Evolutionary conservation across 2,329 filamentous ascomycete species (phyloP).

Genomic region (Dactylellina cionopaga): DNA sequence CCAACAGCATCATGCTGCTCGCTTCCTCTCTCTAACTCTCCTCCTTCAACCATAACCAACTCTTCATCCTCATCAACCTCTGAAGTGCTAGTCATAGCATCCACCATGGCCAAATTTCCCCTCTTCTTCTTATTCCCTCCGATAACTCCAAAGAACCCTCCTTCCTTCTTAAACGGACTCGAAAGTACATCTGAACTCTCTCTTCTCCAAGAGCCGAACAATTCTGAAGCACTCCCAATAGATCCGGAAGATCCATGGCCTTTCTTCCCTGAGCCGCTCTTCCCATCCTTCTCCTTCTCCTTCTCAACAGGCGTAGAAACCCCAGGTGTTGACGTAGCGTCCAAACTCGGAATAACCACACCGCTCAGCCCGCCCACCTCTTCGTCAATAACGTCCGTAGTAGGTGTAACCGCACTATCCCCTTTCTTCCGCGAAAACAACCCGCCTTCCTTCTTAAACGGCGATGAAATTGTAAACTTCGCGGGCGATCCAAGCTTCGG

Average conservation of each 20-base stretch:
- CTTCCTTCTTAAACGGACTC: conserved; percentile 48
- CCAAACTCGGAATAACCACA: conserved; percentile 21
- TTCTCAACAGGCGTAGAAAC: conserved; percentile 5
- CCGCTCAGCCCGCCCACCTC: conserved; percentile 39
- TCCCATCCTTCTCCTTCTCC: conserved; percentile 19
- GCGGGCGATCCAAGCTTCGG: conserved; percentile 54
- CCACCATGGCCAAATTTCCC: conserved; percentile 36
- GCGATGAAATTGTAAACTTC: conserved; percentile 57
- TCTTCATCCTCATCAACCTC: conserved; percentile 45
- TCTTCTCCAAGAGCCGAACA: conserved; percentile 43
- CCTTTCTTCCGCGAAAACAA: conserved; percentile 54
- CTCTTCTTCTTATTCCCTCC: conserved; percentile 53
- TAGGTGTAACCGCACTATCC: conserved; percentile 50
- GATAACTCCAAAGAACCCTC: conserved; percentile 41
- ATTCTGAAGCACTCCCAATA: conserved; percentile 38
- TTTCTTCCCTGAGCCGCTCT: conserved; percentile 24
- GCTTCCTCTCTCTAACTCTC: too few species aligned
- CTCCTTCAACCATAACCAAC: conserved; percentile 13
- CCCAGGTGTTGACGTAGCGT: background rate
- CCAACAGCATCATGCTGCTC: too few species aligned
- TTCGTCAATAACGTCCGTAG: conserved; percentile 44
- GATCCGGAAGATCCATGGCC: conserved; percentile 38
- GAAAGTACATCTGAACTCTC: conserved; percentile 42
- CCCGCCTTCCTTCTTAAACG: conserved; percentile 56
- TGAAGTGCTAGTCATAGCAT: conserved; percentile 48